Conservation (phyloP, 2,329 filamentous ascomycete species). For the Helotiales sp. region DNA sequence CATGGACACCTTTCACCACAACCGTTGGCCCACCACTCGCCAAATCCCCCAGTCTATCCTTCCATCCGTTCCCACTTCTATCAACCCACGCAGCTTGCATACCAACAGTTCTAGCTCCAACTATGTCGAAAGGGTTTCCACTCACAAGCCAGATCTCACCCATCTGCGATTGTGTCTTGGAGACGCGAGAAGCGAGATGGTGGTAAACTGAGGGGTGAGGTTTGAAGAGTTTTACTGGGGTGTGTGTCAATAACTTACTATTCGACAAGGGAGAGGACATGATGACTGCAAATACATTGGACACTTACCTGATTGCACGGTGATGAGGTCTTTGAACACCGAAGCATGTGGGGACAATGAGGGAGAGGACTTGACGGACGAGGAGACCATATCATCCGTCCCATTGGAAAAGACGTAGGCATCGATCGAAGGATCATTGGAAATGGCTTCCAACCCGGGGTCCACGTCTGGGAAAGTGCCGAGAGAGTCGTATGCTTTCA, state of each 20-base stretch:
- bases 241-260: no score
- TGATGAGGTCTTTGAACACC: slow-evolving; percentile 55
- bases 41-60: slow-evolving; percentile 57
- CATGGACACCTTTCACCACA: slow-evolving; percentile 55
- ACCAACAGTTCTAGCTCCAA: slow-evolving; percentile 61
- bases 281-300: no score
- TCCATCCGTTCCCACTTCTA: slow-evolving; percentile 60
- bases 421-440: slow-evolving; percentile 34
- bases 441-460: slow-evolving; percentile 45
- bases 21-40: slow-evolving; percentile 50
- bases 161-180: slow-evolving; percentile 38
- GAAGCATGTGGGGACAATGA: slow-evolving; percentile 49
- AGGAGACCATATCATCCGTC: slow-evolving; percentile 60
- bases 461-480: slow-evolving; percentile 64
- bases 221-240: slow-evolving; percentile 61
- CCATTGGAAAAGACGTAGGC: slow-evolving; percentile 56
- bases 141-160: slow-evolving; percentile 66
- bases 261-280: no score
- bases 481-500: slow-evolving; percentile 65
- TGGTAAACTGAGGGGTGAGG: slow-evolving; percentile 61
- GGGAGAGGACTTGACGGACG: slow-evolving; percentile 57
- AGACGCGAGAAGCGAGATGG: slow-evolving; percentile 39
- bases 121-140: slow-evolving; percentile 72
- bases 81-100: slow-evolving; percentile 69
- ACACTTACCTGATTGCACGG: no score